These are phyloP conservation scores for Albatrellus ellisii DNA, from an alignment of 768 basidiomycete species.

Conservation along the genomic window DNA sequence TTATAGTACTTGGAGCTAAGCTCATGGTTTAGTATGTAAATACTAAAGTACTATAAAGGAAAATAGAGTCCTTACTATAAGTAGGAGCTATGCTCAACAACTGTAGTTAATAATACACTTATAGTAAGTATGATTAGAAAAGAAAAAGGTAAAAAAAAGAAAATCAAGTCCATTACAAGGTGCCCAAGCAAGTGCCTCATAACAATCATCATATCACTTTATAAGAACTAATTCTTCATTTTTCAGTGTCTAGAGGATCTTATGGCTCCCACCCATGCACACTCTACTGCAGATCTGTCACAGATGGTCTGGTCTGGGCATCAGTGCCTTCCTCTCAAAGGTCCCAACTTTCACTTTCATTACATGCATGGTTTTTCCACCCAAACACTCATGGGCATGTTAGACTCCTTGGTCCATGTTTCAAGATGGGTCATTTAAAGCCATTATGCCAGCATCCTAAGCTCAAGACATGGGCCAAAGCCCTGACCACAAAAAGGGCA, in stretches of 20 bases:
- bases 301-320: constrained; percentile 63
- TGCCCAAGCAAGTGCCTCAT: too few species aligned
- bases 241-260: too few species aligned
- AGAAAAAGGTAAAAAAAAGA: too few species aligned
- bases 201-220: too few species aligned
- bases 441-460: constrained; percentile 70
- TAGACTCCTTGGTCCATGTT: constrained; percentile 83
- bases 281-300: constrained; percentile 70
- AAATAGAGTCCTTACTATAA: too few species aligned
- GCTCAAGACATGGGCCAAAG: constrained; percentile 37
- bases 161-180: too few species aligned
- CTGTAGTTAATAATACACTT: too few species aligned
- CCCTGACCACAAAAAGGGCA: constrained; percentile 36
- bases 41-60: too few species aligned
- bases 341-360: constrained; percentile 63
- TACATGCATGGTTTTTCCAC: constrained; percentile 55
- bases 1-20: too few species aligned
- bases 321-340: constrained; percentile 56
- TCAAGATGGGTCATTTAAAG: constrained; percentile 74
- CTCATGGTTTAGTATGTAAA: too few species aligned
- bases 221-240: constrained; percentile 89
- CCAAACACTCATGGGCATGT: constrained; percentile 72
- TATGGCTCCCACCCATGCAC: constrained; percentile 78
- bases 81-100: too few species aligned
- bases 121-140: too few species aligned